Base-by-base conservation (phyloP, 768 basidiomycete genomes). In the Cantharellus cinnabarinus region DNA sequence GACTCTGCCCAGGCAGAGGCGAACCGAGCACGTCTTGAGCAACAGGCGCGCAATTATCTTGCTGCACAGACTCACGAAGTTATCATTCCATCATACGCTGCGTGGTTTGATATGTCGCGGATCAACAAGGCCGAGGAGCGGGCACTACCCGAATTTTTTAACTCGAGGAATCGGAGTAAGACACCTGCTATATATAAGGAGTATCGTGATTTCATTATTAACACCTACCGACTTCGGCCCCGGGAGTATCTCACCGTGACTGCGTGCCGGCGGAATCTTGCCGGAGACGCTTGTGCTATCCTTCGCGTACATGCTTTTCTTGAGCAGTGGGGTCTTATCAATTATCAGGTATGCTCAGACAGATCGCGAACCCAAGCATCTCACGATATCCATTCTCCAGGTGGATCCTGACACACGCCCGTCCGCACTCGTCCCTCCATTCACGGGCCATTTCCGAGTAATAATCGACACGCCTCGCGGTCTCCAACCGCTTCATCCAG, bases 121-220 rank as follows among this genome's bases (percentile, higher is more conserved):
- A 85, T 99, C 59, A 88, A 95, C 66, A 79, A 86, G 5, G 85
- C 98, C 62, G 95, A 99, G 70, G 79, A 82, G 52, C 81, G 89
- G 63, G 86, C 89, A 0, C 75, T 99, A 38, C 95, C 95, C 41
- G 95, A 99, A 71, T 99, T 98, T 76, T 99, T 99, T 79, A 91
- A 89, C 68, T 87, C 86, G 51, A 77, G 89, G 58, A 97, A 98
- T 70, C 73, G 93, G 59, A 86, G 83, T 62, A 99, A 99, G 73
- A 95, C 94, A 1, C 94, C 95, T 0, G 77, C 87, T 20, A 90
- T 97, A 62, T 99, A 98, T 76, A 98, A 98, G 70, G 94, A 99
- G 69, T 99, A 99, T 67, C 82, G 95, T 61, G 94, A 99, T 75
- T 99, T 99, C 65, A 99, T 99, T 94, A 81, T 99, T 70, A 97